Evolutionary conservation across 805 yeast genomes (phyloP), one percentile per base, ranked within the genome.

Genomic region (Saturnispora halmiae): DNA sequence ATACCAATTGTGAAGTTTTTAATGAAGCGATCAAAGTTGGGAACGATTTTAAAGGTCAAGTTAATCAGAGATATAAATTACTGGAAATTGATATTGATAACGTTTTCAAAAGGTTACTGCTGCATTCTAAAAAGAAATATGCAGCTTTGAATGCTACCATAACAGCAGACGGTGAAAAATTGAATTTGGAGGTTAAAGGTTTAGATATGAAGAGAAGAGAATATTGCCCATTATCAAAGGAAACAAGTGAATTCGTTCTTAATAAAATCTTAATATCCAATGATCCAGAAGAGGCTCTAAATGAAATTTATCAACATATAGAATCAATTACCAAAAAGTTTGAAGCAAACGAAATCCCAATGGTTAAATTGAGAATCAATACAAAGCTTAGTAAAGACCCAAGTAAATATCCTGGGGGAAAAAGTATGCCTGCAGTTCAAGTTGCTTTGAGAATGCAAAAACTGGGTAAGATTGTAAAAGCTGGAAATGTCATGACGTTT

Each of bases 191-290:
- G 60, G 95, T 90, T 33, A 92, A 92, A 59, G 99, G 99, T 54
- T 72, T 92, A 37, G 99, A 92, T 66, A 80, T 92, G 94, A 79
- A 75, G 55, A 87, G 98, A 61, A 85, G 99, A 69, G 99, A 92
- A 61, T 92, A 74, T 59, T 86, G 96, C 65, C 94, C 87, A 37
- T 64, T 92, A 37, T 85, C 97, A 1, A 92, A 88, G 58, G 95
- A 90, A 41, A 75, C 83, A 5, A 86, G 96, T 1, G 75, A 77
- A 6, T 78, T 70, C 58, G 83, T 85, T 5, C 69, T 92, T 51
- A 68, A 80, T 49, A 75, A 80, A 47, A 65, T 90, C 33, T 66
- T 90, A 16, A 72, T 82, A 7, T 86, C 81, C 47, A 63, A 65
- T 21, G 95, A 85, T 47, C 77, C 87, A 1, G 90, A 85, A 51